Evolutionary conservation across 495 filamentous ascomycete species (phyloP).

Genomic region (Penicillium alfredii): DNA sequence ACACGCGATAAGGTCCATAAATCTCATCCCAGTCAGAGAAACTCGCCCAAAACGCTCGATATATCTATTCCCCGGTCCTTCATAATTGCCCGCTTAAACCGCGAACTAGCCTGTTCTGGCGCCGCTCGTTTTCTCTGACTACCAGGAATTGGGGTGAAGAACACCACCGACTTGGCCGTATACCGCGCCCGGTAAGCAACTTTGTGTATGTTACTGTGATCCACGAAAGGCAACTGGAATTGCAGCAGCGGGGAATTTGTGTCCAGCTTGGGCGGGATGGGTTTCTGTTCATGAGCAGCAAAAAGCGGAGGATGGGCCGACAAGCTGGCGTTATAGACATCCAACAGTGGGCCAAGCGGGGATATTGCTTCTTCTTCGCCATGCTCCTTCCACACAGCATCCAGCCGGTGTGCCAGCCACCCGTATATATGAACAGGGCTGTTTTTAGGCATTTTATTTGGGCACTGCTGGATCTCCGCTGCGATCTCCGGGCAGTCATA

Average conservation of each 20-base stretch:
- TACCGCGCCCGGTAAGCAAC: constrained; percentile 4
- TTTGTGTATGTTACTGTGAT: constrained; percentile 2
- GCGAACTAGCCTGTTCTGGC: background rate
- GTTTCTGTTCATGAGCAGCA: too few relatives aligned
- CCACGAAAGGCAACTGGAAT: constrained; percentile 1
- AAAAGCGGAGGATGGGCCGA: too few relatives aligned
- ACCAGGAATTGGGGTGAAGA: constrained; percentile 5
- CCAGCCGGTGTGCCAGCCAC: constrained; percentile 6
- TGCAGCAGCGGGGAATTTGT: constrained; percentile 2
- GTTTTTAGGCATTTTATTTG: background rate
- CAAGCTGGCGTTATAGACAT: constrained; percentile 5
- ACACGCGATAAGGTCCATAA: too few relatives aligned
- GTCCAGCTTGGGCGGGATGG: background rate
- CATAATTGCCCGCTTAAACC: constrained; percentile 19
- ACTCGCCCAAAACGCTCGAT: constrained; percentile 10
- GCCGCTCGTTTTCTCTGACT: constrained; percentile 6
- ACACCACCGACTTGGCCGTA: constrained; percentile 3
- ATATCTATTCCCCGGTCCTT: constrained; percentile 20
- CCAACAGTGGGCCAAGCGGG: background rate
- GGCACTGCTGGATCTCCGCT: background rate
- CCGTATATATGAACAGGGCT: background rate
- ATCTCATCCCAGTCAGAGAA: too few relatives aligned
- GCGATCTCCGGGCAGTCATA: constrained; percentile 18
- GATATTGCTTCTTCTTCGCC: background rate
- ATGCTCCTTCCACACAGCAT: constrained; percentile 2